These are phyloP conservation scores for Neofusicoccum kwambonambiense DNA, from an alignment of 2,329 filamentous ascomycete genomes.

Conservation along the genomic window DNA sequence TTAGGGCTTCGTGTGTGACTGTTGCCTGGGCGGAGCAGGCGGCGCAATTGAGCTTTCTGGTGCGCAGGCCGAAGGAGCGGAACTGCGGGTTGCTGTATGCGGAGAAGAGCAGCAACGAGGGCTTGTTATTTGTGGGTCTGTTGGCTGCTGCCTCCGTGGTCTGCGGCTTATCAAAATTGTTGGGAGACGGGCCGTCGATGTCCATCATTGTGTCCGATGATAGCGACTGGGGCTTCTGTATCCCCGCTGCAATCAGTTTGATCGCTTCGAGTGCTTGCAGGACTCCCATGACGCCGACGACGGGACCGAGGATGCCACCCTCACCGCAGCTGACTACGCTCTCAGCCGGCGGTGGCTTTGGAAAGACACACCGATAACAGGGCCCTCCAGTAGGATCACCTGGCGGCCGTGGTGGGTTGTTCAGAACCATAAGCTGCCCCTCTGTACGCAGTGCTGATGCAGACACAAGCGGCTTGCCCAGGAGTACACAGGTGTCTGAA, in stretches of 20 bases:
- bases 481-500: conserved; percentile 81
- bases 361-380: conserved; percentile 93
- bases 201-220: conserved; percentile 7
- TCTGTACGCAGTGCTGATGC: conserved; percentile 87
- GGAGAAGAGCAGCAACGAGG: conserved; percentile 55
- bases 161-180: conserved; percentile 27
- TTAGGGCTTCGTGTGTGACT: conserved; percentile 63
- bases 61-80: conserved; percentile 71
- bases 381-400: conserved; percentile 65
- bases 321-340: conserved; percentile 86
- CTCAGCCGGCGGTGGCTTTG: conserved; percentile 77
- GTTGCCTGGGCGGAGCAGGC: conserved; percentile 67
- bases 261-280: conserved; percentile 87
- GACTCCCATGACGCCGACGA: conserved; percentile 90
- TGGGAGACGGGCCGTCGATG: conserved; percentile 8
- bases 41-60: conserved; percentile 67
- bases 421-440: conserved; percentile 85
- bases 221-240: background rate
- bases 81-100: conserved; percentile 59
- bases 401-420: conserved; percentile 67
- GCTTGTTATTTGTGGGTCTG: conserved; percentile 26
- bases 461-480: conserved; percentile 77
- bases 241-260: conserved; percentile 65
- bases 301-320: conserved; percentile 86
- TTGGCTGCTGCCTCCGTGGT: conserved; percentile 26